Percentiles rank a stretch among this genome's conserved stretches.
Conservation (phyloP, 352 stramenopile genomes). For the Phytophthora quininea region DNA sequence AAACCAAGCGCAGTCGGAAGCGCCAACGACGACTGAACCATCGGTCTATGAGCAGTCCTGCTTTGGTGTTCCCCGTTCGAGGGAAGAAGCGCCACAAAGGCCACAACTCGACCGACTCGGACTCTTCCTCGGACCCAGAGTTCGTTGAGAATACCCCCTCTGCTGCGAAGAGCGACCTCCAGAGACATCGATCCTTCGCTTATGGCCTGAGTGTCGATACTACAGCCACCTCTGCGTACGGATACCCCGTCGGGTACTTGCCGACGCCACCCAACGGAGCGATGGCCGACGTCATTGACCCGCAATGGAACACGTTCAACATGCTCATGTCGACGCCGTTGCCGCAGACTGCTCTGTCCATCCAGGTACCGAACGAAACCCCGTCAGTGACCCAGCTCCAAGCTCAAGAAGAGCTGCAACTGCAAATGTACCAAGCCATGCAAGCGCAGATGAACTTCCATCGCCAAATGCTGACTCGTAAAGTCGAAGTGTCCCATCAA, state of each 20-base stretch:
- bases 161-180: not conserved
- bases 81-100: slow-evolving; percentile 25
- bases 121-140: slow-evolving; percentile 13
- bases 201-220: not conserved
- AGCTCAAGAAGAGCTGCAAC: slow-evolving; percentile 45
- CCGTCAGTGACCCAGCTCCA: slow-evolving; percentile 6
- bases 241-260: slow-evolving; percentile 16
- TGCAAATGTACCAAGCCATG: slow-evolving; percentile 82
- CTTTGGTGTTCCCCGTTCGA: slow-evolving; percentile 57
- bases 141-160: slow-evolving; percentile 3
- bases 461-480: slow-evolving; percentile 82
- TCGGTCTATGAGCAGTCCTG: slow-evolving; percentile 1
- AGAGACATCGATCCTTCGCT: not conserved
- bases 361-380: slow-evolving; percentile 11
- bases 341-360: slow-evolving; percentile 12
- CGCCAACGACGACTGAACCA: slow-evolving; percentile 35
- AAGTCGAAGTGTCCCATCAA: slow-evolving; percentile 66
- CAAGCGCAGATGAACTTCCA: slow-evolving; percentile 85
- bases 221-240: slow-evolving; percentile 16
- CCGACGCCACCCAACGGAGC: not conserved
- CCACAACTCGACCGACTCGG: slow-evolving; percentile 19
- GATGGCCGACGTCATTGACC: slow-evolving; percentile 50
- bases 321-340: slow-evolving; percentile 64
- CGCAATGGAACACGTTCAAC: slow-evolving; percentile 68
- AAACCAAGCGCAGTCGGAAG: slow-evolving; percentile 51